Evolutionary conservation across 129 eudicot species (phyloP), one percentile per base, ranked within the genome.

Genomic region (Flaveria robusta): DNA sequence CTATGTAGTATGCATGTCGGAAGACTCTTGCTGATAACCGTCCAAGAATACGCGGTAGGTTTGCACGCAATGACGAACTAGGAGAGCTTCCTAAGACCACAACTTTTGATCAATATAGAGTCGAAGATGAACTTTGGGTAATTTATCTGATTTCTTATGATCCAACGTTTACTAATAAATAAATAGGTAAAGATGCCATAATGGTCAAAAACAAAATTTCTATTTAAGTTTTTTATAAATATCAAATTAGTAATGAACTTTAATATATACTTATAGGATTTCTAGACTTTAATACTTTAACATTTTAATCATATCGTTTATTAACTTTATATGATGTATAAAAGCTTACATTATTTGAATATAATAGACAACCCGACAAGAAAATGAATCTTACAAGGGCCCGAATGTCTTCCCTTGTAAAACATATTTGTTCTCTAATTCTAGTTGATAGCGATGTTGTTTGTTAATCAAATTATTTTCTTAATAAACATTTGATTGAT

Each of bases 41-140:
- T 49, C 96, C 93, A 62, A 77, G 98, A 71, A 89, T 93, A 82
- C 97, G 98, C 68, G 98, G 98, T 79, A 90, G 98, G 74, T 93
- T 93, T 77, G 98, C 97, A 5, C 88, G 97, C 13, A 93, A 87
- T 76, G 97, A 93, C 74, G 98, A 93, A 67, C 78, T 84, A 41
- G 89, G 80, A 66, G 97, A 88, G 78, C 86, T 81, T 85, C 87
- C 88, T 3, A 85, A 82, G 80, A 58, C 91, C 60, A 70, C 89
- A 72, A 75, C 66, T 77, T 90, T 66, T 70, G 68, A 84, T 71
- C 81, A 80, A 74, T 87, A 86, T 41, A 89, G 84, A 79, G 91
- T 90, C 7, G 95, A 87, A 20, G 92, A 88, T 70, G 91, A 90
- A 80, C 86, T 93, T 81, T 90, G 96, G 97, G 98, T 93, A 90